Conservation (phyloP, 192 early-diverging fungal genomes). For the Glomus cerebriforme region DNA sequence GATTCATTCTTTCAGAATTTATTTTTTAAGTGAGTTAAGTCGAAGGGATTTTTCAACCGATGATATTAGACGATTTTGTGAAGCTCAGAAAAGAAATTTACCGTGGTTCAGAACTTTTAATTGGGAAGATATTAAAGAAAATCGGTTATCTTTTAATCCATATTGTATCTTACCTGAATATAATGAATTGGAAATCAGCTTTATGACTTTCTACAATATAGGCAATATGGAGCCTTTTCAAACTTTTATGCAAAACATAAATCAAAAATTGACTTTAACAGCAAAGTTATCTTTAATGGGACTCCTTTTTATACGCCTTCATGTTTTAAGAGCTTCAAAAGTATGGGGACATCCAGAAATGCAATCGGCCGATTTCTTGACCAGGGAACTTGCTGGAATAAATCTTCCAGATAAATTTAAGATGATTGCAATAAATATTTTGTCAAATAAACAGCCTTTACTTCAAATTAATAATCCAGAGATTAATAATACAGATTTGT, state of each 20-base stretch:
- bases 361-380: not conserved
- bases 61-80: slow-evolving; percentile 24
- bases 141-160: slow-evolving; percentile 30
- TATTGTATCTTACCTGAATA: slow-evolving; percentile 6
- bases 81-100: not conserved
- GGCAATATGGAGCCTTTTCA: not conserved
- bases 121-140: slow-evolving; percentile 9
- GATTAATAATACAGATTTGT: not conserved
- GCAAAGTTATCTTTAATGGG: slow-evolving; percentile 3
- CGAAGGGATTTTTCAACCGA: slow-evolving; percentile 15
- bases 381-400: not conserved
- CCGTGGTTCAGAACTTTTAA: slow-evolving; percentile 23
- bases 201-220: not conserved
- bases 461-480: not conserved
- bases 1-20: slow-evolving; percentile 19
- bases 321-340: slow-evolving; percentile 20
- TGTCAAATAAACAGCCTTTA: slow-evolving; percentile 17
- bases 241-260: not conserved
- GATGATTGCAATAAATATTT: not conserved
- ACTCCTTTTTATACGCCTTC: not conserved
- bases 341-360: not conserved
- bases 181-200: slow-evolving; percentile 1
- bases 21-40: slow-evolving; percentile 28
- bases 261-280: not conserved
- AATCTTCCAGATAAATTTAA: slow-evolving; percentile 5